phyloP scores from a whole-genome alignment of 1,284 basidiomycete species.

The Moniliella sp. region DNA sequence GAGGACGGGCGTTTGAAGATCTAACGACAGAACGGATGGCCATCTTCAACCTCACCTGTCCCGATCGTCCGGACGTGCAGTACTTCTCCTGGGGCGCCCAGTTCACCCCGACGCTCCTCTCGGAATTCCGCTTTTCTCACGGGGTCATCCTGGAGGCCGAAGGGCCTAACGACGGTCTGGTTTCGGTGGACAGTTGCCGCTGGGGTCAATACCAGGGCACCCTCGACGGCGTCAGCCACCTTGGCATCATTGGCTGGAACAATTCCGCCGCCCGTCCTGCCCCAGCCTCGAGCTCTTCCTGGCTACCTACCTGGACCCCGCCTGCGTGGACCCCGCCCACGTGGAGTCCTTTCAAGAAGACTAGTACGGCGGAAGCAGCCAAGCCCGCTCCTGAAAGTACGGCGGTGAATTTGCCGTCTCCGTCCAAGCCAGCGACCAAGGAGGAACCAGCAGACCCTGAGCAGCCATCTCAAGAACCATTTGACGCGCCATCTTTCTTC shows the following conservation, averaged over 20 bases:
- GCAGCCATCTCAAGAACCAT: slow-evolving; percentile 1
- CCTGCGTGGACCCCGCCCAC: too few species aligned
- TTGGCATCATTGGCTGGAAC: slow-evolving; percentile 46
- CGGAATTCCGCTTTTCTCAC: slow-evolving; percentile 46
- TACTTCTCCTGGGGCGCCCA: slow-evolving; percentile 84
- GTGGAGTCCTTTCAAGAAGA: too few species aligned
- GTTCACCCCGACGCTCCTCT: slow-evolving; percentile 55
- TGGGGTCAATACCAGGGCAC: slow-evolving; percentile 54
- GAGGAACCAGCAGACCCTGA: not conserved
- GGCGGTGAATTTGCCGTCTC: too few species aligned
- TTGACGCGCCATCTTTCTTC: slow-evolving; percentile 4
- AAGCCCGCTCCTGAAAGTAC: too few species aligned
- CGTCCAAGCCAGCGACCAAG: too few species aligned
- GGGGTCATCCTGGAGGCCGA: slow-evolving; percentile 65
- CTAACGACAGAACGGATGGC: slow-evolving; percentile 68
- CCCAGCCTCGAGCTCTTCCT: too few species aligned
- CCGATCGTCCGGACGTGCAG: slow-evolving; percentile 51
- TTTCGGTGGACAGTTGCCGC: slow-evolving; percentile 57
- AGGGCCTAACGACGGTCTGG: slow-evolving; percentile 66
- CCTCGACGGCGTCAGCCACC: slow-evolving; percentile 66
- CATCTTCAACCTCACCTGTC: slow-evolving; percentile 62
- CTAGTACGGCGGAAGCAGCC: too few species aligned
- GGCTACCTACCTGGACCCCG: too few species aligned
- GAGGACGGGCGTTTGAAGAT: slow-evolving; percentile 70
- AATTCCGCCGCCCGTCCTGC: not conserved